Percentiles rank a stretch among this genome's conserved stretches.
phyloP scores from a whole-genome alignment of 208 protist species.

The Vickermania ingenoplastis region DNA sequence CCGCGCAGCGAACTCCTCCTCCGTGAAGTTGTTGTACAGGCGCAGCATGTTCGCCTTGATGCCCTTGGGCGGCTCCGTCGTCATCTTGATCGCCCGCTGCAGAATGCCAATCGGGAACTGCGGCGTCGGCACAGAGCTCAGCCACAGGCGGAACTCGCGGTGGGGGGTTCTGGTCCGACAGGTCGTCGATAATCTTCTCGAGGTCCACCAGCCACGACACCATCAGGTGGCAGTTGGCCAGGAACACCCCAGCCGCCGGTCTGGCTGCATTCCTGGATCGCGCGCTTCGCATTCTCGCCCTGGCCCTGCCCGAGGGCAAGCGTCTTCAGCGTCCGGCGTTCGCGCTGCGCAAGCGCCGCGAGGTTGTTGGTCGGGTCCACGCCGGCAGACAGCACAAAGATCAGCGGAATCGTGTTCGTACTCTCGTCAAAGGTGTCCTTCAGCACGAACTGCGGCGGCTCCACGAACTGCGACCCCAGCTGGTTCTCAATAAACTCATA shows the following conservation, averaged over 20 bases:
- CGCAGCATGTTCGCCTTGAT: constrained; percentile 96
- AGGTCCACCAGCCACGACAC: constrained; percentile 95
- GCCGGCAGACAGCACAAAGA: constrained; percentile 97
- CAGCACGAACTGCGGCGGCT: constrained; percentile 96
- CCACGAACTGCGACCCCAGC: constrained; percentile 92
- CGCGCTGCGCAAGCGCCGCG: constrained; percentile 76
- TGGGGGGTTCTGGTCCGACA: constrained; percentile 87
- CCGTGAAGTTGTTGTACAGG: constrained; percentile 90
- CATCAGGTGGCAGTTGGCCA: constrained; percentile 98
- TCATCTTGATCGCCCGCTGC: constrained; percentile 97
- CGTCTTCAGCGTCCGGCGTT: constrained; percentile 77
- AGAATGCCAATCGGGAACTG: constrained; percentile 96
- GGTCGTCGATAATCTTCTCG: constrained; percentile 95
- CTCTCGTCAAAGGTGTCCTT: constrained; percentile 92
- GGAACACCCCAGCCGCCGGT: constrained; percentile 96
- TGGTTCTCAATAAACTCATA: constrained; percentile 94
- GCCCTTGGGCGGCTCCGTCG: constrained; percentile 97
- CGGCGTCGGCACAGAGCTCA: constrained; percentile 95
- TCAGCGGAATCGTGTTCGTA: constrained; percentile 88
- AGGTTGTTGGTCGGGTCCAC: constrained; percentile 96
- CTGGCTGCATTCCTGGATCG: constrained; percentile 89
- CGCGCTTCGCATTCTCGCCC: constrained; percentile 89
- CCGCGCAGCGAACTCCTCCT: constrained; percentile 84
- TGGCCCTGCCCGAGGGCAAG: constrained; percentile 97
- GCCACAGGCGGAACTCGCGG: constrained; percentile 97